Conservation (phyloP, 176 grass and related monocot species). For the Secale cereale region DNA sequence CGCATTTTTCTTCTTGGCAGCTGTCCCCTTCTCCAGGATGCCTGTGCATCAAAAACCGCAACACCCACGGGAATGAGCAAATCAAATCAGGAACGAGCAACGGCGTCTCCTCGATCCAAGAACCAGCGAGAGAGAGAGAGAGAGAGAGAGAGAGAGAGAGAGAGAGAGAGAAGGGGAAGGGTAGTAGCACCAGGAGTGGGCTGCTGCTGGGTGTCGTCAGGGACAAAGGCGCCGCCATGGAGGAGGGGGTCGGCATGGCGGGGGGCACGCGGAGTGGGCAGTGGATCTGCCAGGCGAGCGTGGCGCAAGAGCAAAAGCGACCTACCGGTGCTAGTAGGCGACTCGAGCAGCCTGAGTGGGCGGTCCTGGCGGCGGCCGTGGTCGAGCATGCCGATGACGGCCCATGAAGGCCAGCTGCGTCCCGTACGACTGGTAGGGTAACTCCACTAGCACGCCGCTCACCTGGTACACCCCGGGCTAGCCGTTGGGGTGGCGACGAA, state of each 20-base stretch:
- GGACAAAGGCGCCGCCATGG: conserved; percentile 76
- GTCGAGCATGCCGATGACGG: too few species aligned
- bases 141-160: too few species aligned
- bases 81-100: not conserved
- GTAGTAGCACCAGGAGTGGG: conserved; percentile 7
- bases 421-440: conserved; percentile 89
- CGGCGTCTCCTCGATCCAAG: not conserved
- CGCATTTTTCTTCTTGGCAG: conserved; percentile 49
- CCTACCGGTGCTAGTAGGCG: conserved; percentile 88
- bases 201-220: conserved; percentile 46
- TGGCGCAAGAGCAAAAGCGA: conserved; percentile 90
- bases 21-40: conserved; percentile 41
- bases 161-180: not conserved
- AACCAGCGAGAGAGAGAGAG: not conserved
- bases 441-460: too few species aligned
- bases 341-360: conserved; percentile 83
- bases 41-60: conserved; percentile 36
- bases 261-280: conserved; percentile 40
- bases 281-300: conserved; percentile 80
- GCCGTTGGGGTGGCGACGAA: too few species aligned
- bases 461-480: too few species aligned
- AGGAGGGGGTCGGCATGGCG: conserved; percentile 44
- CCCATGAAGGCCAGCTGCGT: conserved; percentile 97
- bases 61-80: conserved; percentile 26
- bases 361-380: conserved; percentile 69